Base-by-base conservation (phyloP, 2,329 filamentous ascomycete species). In the Ophiostoma australiae region DNA sequence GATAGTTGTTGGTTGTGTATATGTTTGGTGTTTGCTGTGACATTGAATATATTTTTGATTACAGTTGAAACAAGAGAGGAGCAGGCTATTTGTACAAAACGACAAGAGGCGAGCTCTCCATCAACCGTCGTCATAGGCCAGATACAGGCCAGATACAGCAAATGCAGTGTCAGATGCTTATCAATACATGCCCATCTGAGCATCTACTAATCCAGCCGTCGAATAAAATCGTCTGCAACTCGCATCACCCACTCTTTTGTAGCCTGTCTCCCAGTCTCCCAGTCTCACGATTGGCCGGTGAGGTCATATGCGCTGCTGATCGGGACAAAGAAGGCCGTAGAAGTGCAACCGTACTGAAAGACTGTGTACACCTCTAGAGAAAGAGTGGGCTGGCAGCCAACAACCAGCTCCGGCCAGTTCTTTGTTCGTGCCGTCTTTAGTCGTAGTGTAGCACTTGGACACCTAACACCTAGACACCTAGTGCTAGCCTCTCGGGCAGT, bases 301-400 rank as follows among this genome's bases (percentile, higher is more conserved):
- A 27, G 37, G 4, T n/a, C 17, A 27, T 69, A 10, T 63, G 52
- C 35, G 1, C 33, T 61, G 27, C 15, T 63, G 58, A 63, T 63
- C 58, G 58, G 11, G 27, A 63, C 58, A 63, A 63, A 63, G 58
- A 63, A 33, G 27, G 58, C 11, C 23, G 58, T 11, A 35, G 58
- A 63, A 58, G 44, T 48, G 52, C 52, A 58, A 31, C 44, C 17
- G 15, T 48, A 48, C 44, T 48, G 10, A 41, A 41, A 2, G 10
- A 41, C 1, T 2, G 44, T 48, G 44, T 48, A n/a, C 15, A n/a
- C 44, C 44, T 20, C 52, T 8, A 4, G 7, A 58, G 10, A 58
- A 58, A 58, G 52, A 58, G n/a, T 58, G 52, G 52, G 52, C 52
- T 58, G 8, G 15, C 52, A 58, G 17, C 52, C 52, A 58, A 58